Percentiles rank a stretch among this genome's conserved stretches.
These are phyloP conservation scores for Agrostemma githago DNA, from an alignment of 148 eudicot genomes.

Conservation along the genomic window DNA sequence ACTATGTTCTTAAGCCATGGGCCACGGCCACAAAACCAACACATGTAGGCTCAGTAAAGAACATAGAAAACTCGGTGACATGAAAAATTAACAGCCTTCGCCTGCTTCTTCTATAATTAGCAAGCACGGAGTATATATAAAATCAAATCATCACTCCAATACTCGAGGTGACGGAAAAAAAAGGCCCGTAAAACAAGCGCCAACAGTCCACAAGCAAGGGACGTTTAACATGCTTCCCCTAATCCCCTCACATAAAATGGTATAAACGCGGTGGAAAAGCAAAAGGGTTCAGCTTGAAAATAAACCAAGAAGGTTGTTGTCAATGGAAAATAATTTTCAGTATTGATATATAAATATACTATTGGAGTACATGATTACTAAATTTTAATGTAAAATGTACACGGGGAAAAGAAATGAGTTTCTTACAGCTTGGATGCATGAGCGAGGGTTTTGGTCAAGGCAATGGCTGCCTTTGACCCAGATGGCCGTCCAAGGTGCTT, in stretches of 20 bases:
- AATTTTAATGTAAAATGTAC: constrained; percentile 11
- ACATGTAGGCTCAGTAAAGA: not conserved
- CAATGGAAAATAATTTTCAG: not conserved
- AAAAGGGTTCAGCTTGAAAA: not conserved
- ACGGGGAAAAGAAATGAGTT: constrained; percentile 11
- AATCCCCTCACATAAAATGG: too few relatives aligned
- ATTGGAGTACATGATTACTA: not conserved
- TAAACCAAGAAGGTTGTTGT: not conserved
- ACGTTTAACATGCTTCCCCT: too few relatives aligned
- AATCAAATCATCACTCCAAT: not conserved
- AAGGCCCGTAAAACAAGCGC: too few relatives aligned
- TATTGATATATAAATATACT: not conserved
- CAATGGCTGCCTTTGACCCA: constrained; percentile 78
- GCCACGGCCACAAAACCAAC: not conserved
- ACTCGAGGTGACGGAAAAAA: not conserved
- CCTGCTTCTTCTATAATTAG: not conserved
- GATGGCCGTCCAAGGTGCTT: constrained; percentile 65
- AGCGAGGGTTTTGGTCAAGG: constrained; percentile 49
- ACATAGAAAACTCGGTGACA: not conserved
- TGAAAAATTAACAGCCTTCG: not conserved
- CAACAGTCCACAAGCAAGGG: too few relatives aligned
- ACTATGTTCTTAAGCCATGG: not conserved
- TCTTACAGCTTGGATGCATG: constrained; percentile 61
- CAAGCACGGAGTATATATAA: too few relatives aligned
- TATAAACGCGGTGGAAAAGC: not conserved